Base-by-base conservation (phyloP, 202 grass and related monocot species). In the Saccharum hybrid region DNA sequence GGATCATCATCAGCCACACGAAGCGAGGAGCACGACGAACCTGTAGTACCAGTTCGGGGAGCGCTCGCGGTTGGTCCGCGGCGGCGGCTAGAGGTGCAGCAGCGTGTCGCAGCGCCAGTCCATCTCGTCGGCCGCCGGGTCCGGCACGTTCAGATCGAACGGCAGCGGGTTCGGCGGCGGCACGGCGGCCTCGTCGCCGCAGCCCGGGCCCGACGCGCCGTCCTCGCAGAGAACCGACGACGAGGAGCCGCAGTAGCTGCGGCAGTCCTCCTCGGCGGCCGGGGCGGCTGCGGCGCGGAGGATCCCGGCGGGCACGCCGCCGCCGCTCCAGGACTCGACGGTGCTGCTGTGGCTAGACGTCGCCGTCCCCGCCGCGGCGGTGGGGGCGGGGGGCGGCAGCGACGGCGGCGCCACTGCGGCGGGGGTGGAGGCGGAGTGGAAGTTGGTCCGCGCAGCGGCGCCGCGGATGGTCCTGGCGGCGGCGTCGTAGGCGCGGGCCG, bases 181-280 rank as follows among this genome's bases (percentile, higher is more conserved):
- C 6, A 63, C 84, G 36, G 69, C 75, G 23, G 69, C 84, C 49
- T 86, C 88, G 22, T 86, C 83, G 8, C 15, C 79, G 16, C 48
- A 73, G 38, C 14, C 72, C 7, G 73, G 59, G n/a, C 76, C 67
- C 2, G 88, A 86, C 4, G 88, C 74, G 19, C 61, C 83, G 69
- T 83, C 88, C 54, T 90, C 84, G 81, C 84, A 90, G 7, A 87
- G 71, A 15, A 70, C 84, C 64, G 88, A 87, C 0, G 88, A 87
- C 3, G 88, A 90, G 0, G 88, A 90, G 0, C 88, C 84, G 75
- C 88, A 90, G 88, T 90, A 90, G 88, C 88, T 90, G 84, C 88
- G 84, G 88, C 80, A 83, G 75, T 90, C 84, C 75, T 90, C 88
- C 61, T 90, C 88, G 22, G 80, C 43, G 10, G 69, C 74, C 40